Base-by-base conservation (phyloP, 192 early-diverging fungal genomes). In the Linnemannia zychae region DNA sequence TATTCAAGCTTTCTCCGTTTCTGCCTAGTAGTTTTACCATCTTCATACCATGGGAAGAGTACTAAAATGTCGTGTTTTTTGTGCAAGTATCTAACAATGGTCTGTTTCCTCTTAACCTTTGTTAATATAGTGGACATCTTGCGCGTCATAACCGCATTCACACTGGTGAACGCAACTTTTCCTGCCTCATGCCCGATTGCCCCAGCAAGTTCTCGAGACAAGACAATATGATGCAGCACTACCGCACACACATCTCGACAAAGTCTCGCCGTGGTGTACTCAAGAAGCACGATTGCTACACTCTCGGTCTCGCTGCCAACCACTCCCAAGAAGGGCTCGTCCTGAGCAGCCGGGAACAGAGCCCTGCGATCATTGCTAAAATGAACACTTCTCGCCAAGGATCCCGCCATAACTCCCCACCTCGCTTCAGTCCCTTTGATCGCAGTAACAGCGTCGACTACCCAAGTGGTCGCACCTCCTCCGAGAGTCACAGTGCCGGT, bases 181-280 rank as follows among this genome's bases (percentile, higher is more conserved):
- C 87, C 0, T 97, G 96, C 77, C 80, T 91, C 17, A 90, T 92
- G 80, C 89, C 91, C 1, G 94, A 92, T 12, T 96, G 96, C 82
- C 87, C 87, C 31, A 93, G 92, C 75, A 90, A 92, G 78, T 96
- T 96, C 65, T 95, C 95, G 48, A 89, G 96, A 67, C 94, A 95
- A 48, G 96, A 96, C 87, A 95, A 96, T 82, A 96, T 96, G 94
- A 95, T 94, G 93, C 96, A 96, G 74, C 96, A 96, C 79, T 95
- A 94, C 81, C 93, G 94, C 60, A 95, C 95, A 11, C 96, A 96
- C 78, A 89, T 94, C 82, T 94, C 94, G 57, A 81, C 92, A 33
- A 93, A 93, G 78, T 93, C 92, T 28, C 91, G 93, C 47, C 87
- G 92, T 53, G 87, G 89, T 13, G 49, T 78, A 1, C 36, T 65